Conservation (phyloP, 2,329 filamentous ascomycete species). For the Cercospora berteroae region DNA sequence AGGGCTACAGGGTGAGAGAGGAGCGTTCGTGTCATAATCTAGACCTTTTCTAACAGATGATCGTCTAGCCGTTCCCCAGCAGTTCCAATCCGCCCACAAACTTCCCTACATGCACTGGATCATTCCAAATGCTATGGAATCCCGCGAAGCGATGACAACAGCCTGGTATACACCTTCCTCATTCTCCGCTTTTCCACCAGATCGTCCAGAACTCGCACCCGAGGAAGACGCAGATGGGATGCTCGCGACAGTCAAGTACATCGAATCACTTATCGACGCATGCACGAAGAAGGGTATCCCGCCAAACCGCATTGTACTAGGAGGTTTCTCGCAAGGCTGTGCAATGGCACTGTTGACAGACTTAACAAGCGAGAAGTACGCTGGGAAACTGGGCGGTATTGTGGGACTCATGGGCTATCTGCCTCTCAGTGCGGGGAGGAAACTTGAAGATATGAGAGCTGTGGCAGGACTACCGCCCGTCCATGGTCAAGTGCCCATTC, state of each 20-base stretch:
- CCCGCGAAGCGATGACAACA: slow-evolving; percentile 45
- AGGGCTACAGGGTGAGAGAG: slow-evolving; percentile 41
- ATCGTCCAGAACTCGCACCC: slow-evolving; percentile 36
- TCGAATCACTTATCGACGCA: slow-evolving; percentile 45
- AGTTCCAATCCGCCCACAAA: slow-evolving; percentile 50
- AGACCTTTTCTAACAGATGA: background rate
- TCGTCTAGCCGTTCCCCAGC: slow-evolving; percentile 32
- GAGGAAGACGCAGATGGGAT: slow-evolving; percentile 48
- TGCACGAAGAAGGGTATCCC: slow-evolving; percentile 43
- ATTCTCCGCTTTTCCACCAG: slow-evolving; percentile 40
- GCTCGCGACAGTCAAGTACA: slow-evolving; percentile 40
- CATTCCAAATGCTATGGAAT: slow-evolving; percentile 50
- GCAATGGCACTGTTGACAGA: slow-evolving; percentile 46
- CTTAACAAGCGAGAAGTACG: slow-evolving; percentile 40
- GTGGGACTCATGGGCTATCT: slow-evolving; percentile 51
- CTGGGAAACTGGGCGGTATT: slow-evolving; percentile 43
- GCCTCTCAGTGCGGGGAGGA: slow-evolving; percentile 34
- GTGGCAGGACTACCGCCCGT: slow-evolving; percentile 38
- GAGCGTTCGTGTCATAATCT: background rate
- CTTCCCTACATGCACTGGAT: slow-evolving; percentile 51
- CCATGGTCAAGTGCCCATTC: slow-evolving; percentile 43
- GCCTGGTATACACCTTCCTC: slow-evolving; percentile 49
- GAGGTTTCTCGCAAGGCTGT: slow-evolving; percentile 50
- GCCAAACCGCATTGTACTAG: slow-evolving; percentile 45
- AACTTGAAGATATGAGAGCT: slow-evolving; percentile 42